phyloP scores from a whole-genome alignment of 768 basidiomycete genomes.

The Lyophyllum atratum region DNA sequence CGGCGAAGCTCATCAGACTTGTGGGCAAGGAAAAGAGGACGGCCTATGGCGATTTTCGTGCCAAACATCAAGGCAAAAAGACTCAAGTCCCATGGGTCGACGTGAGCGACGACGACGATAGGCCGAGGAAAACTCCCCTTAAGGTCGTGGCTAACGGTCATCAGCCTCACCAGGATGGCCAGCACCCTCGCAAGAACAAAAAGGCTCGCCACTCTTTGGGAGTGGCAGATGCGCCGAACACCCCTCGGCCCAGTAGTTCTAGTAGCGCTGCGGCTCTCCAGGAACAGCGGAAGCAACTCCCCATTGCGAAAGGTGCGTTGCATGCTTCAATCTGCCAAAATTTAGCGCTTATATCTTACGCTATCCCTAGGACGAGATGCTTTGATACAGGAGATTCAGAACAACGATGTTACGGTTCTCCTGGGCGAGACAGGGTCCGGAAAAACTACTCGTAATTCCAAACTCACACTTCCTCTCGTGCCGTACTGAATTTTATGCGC shows the following conservation, averaged over 20 bases:
- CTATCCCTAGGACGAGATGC: conserved; percentile 64
- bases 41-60: not conserved
- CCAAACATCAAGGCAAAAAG: conserved; percentile 8
- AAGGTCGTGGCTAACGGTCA: conserved; percentile 31
- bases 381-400: conserved; percentile 68
- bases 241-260: conserved; percentile 24
- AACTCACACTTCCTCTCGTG: not conserved
- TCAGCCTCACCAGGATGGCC: conserved; percentile 18
- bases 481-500: not conserved
- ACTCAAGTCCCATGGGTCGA: conserved; percentile 39
- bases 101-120: conserved; percentile 40
- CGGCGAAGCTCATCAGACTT: conserved; percentile 13
- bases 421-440: conserved; percentile 98
- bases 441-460: conserved; percentile 85
- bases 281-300: conserved; percentile 70
- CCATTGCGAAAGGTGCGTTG: conserved; percentile 73
- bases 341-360: not conserved
- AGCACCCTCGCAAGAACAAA: conserved; percentile 28
- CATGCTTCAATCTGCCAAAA: not conserved
- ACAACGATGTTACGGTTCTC: conserved; percentile 85
- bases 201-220: conserved; percentile 28
- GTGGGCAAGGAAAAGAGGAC: conserved; percentile 7
- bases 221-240: conserved; percentile 5
- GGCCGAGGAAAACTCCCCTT: conserved; percentile 25
- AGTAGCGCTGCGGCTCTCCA: conserved; percentile 42